Percentiles rank a stretch among this genome's conserved stretches.
phyloP scores from a whole-genome alignment of 345 rosid species.

The Populus deltoides region DNA sequence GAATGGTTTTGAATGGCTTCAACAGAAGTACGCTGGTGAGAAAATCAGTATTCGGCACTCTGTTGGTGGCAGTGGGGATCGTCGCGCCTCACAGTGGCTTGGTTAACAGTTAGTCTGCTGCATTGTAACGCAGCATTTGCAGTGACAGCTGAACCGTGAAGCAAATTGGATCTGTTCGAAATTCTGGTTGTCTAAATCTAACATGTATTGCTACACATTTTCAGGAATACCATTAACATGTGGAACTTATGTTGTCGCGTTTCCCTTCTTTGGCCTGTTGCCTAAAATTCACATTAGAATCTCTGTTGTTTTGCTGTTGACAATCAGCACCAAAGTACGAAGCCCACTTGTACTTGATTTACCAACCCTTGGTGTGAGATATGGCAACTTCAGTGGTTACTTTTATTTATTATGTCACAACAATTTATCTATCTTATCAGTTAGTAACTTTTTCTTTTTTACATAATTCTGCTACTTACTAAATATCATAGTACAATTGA shows the following conservation, averaged over 20 bases:
- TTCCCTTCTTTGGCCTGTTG: neutral
- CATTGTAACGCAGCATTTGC: neutral
- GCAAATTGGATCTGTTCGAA: neutral
- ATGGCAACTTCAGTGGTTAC: too few relatives aligned
- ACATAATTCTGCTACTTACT: too few relatives aligned
- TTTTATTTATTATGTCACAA: too few relatives aligned
- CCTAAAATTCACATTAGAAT: neutral
- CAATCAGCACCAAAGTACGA: too few relatives aligned
- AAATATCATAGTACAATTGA: too few relatives aligned
- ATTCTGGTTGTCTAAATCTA: neutral
- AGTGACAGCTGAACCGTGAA: neutral
- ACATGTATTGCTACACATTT: neutral
- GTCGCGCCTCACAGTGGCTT: constrained; percentile 90
- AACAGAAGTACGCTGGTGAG: constrained; percentile 78
- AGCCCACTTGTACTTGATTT: too few relatives aligned
- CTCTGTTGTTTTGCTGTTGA: too few relatives aligned
- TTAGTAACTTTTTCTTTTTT: too few relatives aligned
- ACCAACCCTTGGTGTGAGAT: too few relatives aligned
- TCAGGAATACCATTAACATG: neutral
- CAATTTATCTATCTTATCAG: too few relatives aligned
- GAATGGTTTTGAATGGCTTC: constrained; percentile 86
- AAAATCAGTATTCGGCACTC: constrained; percentile 82
- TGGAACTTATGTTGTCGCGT: neutral
- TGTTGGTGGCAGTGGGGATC: constrained; percentile 86
- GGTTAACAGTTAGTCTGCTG: constrained; percentile 40